phyloP scores from a whole-genome alignment of 1,139 yeast species.

The Candida glucosophila region DNA sequence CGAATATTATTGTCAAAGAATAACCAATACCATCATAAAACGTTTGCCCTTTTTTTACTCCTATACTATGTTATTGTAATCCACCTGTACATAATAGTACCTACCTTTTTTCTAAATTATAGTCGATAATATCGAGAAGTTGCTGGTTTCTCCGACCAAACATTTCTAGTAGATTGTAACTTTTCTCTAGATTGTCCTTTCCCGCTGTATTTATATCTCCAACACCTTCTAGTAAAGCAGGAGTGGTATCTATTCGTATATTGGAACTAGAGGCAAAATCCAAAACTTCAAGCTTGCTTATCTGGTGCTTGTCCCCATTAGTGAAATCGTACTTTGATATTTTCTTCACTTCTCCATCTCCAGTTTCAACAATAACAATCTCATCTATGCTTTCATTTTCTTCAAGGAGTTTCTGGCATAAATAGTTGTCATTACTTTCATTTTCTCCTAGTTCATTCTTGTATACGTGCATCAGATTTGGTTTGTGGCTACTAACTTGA shows the following conservation, averaged over 20 bases:
- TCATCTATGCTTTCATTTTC: slow-evolving; percentile 2
- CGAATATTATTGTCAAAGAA: too few relatives aligned
- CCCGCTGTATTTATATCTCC: slow-evolving; percentile 1
- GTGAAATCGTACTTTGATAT: slow-evolving; percentile 2
- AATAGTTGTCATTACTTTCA: slow-evolving; percentile 1
- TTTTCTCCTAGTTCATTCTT: slow-evolving; percentile 3
- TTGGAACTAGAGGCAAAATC: slow-evolving; percentile 1
- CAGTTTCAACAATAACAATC: slow-evolving; percentile 2
- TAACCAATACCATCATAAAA: too few relatives aligned
- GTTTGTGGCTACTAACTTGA: too few relatives aligned
- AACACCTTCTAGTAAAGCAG: slow-evolving; percentile 2
- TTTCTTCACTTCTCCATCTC: slow-evolving; percentile 1
- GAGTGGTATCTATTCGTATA: slow-evolving; percentile 2
- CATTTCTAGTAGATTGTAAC: slow-evolving; percentile 2
- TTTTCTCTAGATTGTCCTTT: slow-evolving; percentile 1
- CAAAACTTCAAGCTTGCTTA: slow-evolving; percentile 1
- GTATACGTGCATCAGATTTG: slow-evolving; percentile 3
- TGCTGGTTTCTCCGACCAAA: slow-evolving; percentile 4
- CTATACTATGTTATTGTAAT: too few relatives aligned
- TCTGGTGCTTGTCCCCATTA: slow-evolving; percentile 2
- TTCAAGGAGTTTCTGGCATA: slow-evolving; percentile 1
- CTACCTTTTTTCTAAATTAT: too few relatives aligned
- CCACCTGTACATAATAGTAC: too few relatives aligned
- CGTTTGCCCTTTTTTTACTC: too few relatives aligned
- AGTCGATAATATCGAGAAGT: slow-evolving; percentile 2